Percentiles rank a stretch among this genome's conserved stretches.
phyloP scores from a whole-genome alignment of 306 rosid genomes.

The Luffa acutangula region DNA sequence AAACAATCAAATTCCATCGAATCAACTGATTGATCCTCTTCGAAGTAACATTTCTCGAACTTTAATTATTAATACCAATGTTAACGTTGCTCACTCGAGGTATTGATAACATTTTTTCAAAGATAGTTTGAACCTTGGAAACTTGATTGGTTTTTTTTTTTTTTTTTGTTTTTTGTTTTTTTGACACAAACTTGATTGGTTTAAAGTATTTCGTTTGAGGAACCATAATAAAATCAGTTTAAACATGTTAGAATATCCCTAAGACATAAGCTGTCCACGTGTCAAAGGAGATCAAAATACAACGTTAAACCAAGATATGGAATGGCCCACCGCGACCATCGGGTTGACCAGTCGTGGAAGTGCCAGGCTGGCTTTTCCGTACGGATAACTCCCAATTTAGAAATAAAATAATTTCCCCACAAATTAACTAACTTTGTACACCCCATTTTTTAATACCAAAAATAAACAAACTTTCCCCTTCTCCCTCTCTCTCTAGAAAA shows the following conservation, averaged over 20 bases:
- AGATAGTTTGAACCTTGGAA: neutral
- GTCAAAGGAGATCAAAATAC: neutral
- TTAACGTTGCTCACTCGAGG: neutral
- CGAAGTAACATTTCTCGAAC: neutral
- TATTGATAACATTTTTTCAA: neutral
- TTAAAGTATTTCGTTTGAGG: neutral
- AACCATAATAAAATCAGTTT: neutral
- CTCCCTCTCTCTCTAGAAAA: neutral
- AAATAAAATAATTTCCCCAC: neutral
- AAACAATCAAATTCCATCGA: neutral
- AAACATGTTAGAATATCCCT: neutral
- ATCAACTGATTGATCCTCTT: neutral
- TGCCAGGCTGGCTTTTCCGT: neutral
- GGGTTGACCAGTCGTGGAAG: slow-evolving; percentile 9
- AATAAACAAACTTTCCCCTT: neutral
- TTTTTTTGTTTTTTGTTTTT: no score
- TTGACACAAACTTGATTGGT: neutral
- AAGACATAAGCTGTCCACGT: neutral
- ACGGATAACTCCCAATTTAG: neutral
- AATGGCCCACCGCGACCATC: slow-evolving; percentile 15
- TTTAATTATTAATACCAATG: neutral
- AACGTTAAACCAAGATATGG: neutral
- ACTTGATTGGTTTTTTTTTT: neutral
- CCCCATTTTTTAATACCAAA: slow-evolving; percentile 31
- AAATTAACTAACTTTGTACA: slow-evolving; percentile 30